Percentiles rank a stretch among this genome's conserved stretches.
Evolutionary conservation across 2,329 filamentous ascomycete genomes (phyloP).

Genomic region (Cryoendolithus antarcticus): DNA sequence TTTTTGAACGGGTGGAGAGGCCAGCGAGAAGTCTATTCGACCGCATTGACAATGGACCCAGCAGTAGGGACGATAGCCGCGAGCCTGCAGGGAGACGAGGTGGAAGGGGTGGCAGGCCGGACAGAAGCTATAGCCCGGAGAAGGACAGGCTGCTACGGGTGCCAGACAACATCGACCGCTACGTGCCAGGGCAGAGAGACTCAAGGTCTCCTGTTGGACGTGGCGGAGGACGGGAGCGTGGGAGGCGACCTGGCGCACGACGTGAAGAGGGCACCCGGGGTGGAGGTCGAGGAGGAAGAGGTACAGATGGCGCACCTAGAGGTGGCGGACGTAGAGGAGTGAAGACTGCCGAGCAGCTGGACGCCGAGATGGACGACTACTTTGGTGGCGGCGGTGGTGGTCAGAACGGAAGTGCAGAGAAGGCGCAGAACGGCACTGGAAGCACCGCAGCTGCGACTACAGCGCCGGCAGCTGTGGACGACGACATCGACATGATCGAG

Average conservation of each 20-base stretch:
- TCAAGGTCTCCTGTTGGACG: slow-evolving; percentile 39
- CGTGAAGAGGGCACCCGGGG: slow-evolving; percentile 31
- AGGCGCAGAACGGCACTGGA: slow-evolving; percentile 26
- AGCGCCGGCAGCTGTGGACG: slow-evolving; percentile 8
- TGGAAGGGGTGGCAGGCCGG: slow-evolving; percentile 15
- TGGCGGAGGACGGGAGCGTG: slow-evolving; percentile 33
- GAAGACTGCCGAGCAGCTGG: slow-evolving; percentile 85
- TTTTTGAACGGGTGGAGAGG: slow-evolving; percentile 38
- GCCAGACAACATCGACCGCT: slow-evolving; percentile 63
- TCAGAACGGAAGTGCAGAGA: slow-evolving; percentile 22
- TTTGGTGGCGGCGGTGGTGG: slow-evolving; percentile 41
- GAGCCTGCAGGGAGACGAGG: slow-evolving; percentile 4
- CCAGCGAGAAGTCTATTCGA: slow-evolving; percentile 53
- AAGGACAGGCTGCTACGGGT: slow-evolving; percentile 40
- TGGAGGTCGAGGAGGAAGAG: slow-evolving; percentile 30
- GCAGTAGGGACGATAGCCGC: slow-evolving; percentile 21
- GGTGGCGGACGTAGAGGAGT: slow-evolving; percentile 41
- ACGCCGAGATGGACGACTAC: slow-evolving; percentile 96
- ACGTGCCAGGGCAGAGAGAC: slow-evolving; percentile 50
- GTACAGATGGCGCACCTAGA: slow-evolving; percentile 34
- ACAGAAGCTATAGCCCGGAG: slow-evolving; percentile 33
- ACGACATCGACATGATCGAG: slow-evolving; percentile 25
- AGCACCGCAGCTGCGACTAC: slow-evolving; percentile 10
- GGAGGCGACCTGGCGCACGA: slow-evolving; percentile 34
- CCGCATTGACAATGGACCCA: slow-evolving; percentile 33